These are phyloP conservation scores for Podospora australis DNA, from an alignment of 495 filamentous ascomycete species.

Conservation along the genomic window DNA sequence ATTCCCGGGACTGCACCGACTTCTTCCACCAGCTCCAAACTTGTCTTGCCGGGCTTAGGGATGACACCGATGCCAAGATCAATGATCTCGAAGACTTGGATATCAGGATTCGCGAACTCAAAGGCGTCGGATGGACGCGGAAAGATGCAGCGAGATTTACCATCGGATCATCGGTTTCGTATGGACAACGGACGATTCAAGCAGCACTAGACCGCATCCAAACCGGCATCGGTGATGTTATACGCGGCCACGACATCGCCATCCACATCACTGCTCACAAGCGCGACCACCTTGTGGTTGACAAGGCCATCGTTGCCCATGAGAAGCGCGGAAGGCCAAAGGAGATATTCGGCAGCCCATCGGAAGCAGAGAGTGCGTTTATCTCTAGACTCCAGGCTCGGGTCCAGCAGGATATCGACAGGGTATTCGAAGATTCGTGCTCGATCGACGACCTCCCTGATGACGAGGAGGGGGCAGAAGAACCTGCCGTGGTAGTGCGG, in stretches of 20 bases:
- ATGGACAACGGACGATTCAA: conserved; percentile 32
- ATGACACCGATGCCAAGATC: conserved; percentile 29
- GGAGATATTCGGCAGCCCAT: conserved; percentile 16
- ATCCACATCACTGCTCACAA: conserved; percentile 39
- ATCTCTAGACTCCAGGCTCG: conserved; percentile 29
- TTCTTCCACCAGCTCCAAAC: conserved; percentile 31
- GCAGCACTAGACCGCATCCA: conserved; percentile 40
- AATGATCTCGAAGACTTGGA: conserved; percentile 36
- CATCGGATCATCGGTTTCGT: conserved; percentile 24
- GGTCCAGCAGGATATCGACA: conserved; percentile 37
- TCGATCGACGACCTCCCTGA: conserved; percentile 34
- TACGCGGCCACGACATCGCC: conserved; percentile 36
- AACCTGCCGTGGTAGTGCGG: background rate
- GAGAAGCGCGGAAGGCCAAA: conserved; percentile 18
- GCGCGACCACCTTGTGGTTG: conserved; percentile 39
- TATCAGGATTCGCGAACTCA: conserved; percentile 35
- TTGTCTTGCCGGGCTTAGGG: conserved; percentile 20
- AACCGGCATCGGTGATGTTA: conserved; percentile 39
- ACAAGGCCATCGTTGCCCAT: conserved; percentile 40
- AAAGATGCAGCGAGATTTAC: conserved; percentile 32
- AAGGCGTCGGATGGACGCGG: conserved; percentile 33
- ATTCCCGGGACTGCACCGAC: conserved; percentile 26
- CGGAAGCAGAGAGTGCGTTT: conserved; percentile 20
- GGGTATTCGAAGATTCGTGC: conserved; percentile 40
- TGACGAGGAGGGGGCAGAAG: conserved; percentile 14